Evolutionary conservation across 1,284 basidiomycete species (phyloP).

Genomic region (Leccinum griseonigrum): DNA sequence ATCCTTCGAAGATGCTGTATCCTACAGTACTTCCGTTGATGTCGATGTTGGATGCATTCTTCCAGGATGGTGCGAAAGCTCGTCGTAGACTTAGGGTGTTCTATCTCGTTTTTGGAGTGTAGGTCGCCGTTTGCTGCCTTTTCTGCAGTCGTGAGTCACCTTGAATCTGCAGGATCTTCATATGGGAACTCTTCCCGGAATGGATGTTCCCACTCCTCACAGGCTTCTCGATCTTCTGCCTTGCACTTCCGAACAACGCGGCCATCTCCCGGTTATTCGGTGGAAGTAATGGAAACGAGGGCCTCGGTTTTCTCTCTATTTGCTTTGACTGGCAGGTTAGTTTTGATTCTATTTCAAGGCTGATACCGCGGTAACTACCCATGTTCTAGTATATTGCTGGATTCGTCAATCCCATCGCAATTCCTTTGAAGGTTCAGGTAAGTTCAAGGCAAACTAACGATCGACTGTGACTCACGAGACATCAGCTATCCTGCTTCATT

Average conservation of each 20-base stretch:
- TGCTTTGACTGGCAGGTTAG: conserved; percentile 55
- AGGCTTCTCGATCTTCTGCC: conserved; percentile 55
- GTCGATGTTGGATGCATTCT: conserved; percentile 56
- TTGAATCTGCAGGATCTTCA: conserved; percentile 37
- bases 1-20: conserved; percentile 67
- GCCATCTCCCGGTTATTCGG: conserved; percentile 58
- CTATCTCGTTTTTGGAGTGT: conserved; percentile 48
- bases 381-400: conserved; percentile 42
- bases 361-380: not conserved
- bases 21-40: conserved; percentile 53
- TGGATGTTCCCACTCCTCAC: conserved; percentile 52
- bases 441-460: not conserved
- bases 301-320: conserved; percentile 48
- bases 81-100: conserved; percentile 46
- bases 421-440: conserved; percentile 44
- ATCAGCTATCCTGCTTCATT: conserved; percentile 39
- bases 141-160: not conserved
- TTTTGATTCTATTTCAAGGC: not conserved
- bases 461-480: not conserved
- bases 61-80: conserved; percentile 45
- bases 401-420: conserved; percentile 40
- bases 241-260: conserved; percentile 49
- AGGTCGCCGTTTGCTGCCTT: not conserved
- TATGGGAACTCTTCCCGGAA: conserved; percentile 53
- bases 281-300: conserved; percentile 60